Evolutionary conservation across 192 early-diverging fungal species (phyloP).

Genomic region (Gryganskiella cystojenkinii): DNA sequence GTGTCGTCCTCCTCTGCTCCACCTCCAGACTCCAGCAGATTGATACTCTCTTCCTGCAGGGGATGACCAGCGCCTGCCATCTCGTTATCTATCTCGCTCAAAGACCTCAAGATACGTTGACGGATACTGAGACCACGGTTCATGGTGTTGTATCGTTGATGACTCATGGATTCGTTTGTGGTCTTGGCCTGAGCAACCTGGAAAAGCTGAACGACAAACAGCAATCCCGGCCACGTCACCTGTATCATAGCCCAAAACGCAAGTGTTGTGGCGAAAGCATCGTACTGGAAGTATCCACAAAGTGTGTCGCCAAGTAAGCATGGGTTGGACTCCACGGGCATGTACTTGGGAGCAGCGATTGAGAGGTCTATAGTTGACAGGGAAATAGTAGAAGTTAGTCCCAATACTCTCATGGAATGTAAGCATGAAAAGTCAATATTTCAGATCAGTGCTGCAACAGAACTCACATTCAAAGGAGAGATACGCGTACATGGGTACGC

Average conservation of each 20-base stretch:
- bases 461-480: constrained; percentile 76
- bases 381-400: too few species aligned
- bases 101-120: constrained; percentile 61
- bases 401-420: too few species aligned
- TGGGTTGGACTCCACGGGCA: constrained; percentile 60
- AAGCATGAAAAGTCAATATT: not conserved
- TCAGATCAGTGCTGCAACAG: not conserved
- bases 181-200: constrained; percentile 85
- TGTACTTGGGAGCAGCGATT: constrained; percentile 59
- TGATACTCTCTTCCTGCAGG: constrained; percentile 40
- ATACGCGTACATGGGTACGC: constrained; percentile 68
- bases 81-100: constrained; percentile 56
- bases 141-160: constrained; percentile 71
- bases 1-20: constrained; percentile 44
- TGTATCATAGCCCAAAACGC: constrained; percentile 83
- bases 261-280: constrained; percentile 76
- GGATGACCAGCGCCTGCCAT: constrained; percentile 48
- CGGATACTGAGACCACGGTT: constrained; percentile 48
- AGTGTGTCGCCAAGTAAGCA: constrained; percentile 67
- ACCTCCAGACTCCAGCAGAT: constrained; percentile 36
- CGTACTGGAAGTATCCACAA: constrained; percentile 82
- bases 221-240: constrained; percentile 82
- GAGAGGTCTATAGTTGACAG: constrained; percentile 54
- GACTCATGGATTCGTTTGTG: constrained; percentile 92
- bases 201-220: constrained; percentile 79